Percentiles rank a stretch among this genome's conserved stretches.
phyloP scores from a whole-genome alignment of 2,329 filamentous ascomycete species.

The Alternaria sp. region DNA sequence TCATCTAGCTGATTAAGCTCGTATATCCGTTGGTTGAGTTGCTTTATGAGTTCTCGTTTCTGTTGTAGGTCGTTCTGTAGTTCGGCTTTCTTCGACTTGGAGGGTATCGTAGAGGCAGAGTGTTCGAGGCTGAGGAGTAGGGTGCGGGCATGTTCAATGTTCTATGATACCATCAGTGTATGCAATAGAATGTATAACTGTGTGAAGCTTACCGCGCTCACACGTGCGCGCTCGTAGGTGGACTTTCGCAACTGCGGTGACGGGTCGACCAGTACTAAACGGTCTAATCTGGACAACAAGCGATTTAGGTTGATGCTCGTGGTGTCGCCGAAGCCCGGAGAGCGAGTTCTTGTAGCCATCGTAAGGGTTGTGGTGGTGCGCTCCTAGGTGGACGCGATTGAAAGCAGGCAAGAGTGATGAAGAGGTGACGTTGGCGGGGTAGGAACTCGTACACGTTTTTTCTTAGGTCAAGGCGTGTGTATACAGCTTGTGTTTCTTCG shows the following conservation, averaged over 20 bases:
- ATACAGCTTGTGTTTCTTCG: neutral
- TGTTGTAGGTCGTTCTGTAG: constrained; percentile 67
- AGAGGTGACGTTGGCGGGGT: neutral
- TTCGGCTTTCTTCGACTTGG: constrained; percentile 61
- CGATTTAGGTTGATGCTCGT: constrained; percentile 62
- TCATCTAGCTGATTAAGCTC: constrained; percentile 70
- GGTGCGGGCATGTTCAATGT: constrained; percentile 72
- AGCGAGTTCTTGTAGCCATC: constrained; percentile 31
- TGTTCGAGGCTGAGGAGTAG: constrained; percentile 75
- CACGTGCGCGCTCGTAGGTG: constrained; percentile 69
- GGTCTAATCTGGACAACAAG: constrained; percentile 70
- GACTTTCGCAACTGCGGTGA: constrained; percentile 65
- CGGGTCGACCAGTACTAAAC: constrained; percentile 67
- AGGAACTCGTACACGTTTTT: neutral
- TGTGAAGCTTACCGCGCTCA: constrained; percentile 57
- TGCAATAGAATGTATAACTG: neutral
- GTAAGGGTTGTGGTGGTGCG: neutral
- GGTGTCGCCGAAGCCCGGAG: constrained; percentile 32
- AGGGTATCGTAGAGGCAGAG: constrained; percentile 59
- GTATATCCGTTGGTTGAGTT: constrained; percentile 68
- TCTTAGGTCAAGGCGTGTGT: neutral
- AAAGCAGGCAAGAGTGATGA: neutral
- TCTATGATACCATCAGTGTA: constrained; percentile 53
- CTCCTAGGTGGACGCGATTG: neutral
- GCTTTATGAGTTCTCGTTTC: constrained; percentile 71